Evolutionary conservation across 2,329 filamentous ascomycete species (phyloP).

Genomic region (Pseudogymnoascus sp.): DNA sequence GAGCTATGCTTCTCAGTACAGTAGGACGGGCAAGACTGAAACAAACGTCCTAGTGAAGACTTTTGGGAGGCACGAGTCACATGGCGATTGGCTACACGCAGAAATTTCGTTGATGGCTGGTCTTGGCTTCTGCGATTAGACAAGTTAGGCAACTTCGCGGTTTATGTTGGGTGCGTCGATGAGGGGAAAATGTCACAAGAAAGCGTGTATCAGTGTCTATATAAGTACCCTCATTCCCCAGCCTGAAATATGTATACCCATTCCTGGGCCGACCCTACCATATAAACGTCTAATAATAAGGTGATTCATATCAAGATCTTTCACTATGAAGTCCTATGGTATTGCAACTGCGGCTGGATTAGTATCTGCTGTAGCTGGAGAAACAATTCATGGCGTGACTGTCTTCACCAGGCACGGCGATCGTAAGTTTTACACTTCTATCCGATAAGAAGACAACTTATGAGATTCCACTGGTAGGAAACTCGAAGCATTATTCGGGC

Average conservation of each 20-base stretch:
- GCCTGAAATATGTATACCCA: not conserved
- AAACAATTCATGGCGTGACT: not conserved
- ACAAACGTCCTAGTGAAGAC: no score
- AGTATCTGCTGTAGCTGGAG: not conserved
- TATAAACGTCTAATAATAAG: not conserved
- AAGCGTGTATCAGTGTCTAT: no score
- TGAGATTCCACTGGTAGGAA: constrained; percentile 11
- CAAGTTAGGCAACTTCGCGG: not conserved
- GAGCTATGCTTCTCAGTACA: no score
- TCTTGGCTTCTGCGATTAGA: not conserved
- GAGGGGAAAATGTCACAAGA: not conserved
- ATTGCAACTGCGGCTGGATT: not conserved
- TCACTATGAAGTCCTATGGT: not conserved
- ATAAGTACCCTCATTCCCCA: not conserved
- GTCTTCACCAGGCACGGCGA: not conserved
- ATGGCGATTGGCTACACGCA: not conserved
- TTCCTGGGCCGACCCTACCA: not conserved
- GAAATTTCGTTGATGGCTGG: not conserved
- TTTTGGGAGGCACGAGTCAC: not conserved
- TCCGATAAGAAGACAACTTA: not conserved
- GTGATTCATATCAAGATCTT: not conserved
- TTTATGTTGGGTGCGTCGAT: not conserved
- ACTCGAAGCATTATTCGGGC: constrained; percentile 43
- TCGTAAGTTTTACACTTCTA: not conserved
- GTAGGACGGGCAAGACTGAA: no score